phyloP scores from a whole-genome alignment of 2,329 filamentous ascomycete genomes.

The Verticillium klebahnii region DNA sequence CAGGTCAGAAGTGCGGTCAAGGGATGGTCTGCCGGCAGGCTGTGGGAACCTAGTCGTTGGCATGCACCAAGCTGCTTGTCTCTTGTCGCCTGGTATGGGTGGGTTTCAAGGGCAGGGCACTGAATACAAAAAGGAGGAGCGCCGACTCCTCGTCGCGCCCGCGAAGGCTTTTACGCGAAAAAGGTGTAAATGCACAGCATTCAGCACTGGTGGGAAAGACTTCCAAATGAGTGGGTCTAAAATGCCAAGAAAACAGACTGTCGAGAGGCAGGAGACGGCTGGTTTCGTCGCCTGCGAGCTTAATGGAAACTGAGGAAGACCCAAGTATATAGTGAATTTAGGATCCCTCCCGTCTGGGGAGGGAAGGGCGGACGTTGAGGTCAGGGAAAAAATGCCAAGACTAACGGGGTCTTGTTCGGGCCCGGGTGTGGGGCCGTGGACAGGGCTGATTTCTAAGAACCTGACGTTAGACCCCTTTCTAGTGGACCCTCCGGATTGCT shows the following conservation, averaged over 20 bases:
- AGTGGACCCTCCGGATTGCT: not conserved
- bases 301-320: not conserved
- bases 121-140: not conserved
- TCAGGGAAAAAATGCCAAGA: not conserved
- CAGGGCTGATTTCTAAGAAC: not conserved
- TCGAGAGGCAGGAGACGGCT: too few relatives aligned
- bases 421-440: not conserved
- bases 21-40: not conserved
- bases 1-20: not conserved
- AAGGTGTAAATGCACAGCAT: not conserved
- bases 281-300: too few relatives aligned
- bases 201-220: not conserved
- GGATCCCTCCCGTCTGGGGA: not conserved
- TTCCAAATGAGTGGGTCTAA: not conserved
- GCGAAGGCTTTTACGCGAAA: not conserved
- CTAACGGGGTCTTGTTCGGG: not conserved
- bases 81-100: not conserved
- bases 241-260: too few relatives aligned
- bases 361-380: not conserved
- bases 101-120: not conserved
- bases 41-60: not conserved
- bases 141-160: not conserved
- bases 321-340: not conserved
- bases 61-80: not conserved
- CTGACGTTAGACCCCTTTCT: not conserved